A percentile compares a stretch with the other conserved stretches of the same genome.
Conservation (phyloP, 345 rosid species). For the Moricandia arvensis region DNA sequence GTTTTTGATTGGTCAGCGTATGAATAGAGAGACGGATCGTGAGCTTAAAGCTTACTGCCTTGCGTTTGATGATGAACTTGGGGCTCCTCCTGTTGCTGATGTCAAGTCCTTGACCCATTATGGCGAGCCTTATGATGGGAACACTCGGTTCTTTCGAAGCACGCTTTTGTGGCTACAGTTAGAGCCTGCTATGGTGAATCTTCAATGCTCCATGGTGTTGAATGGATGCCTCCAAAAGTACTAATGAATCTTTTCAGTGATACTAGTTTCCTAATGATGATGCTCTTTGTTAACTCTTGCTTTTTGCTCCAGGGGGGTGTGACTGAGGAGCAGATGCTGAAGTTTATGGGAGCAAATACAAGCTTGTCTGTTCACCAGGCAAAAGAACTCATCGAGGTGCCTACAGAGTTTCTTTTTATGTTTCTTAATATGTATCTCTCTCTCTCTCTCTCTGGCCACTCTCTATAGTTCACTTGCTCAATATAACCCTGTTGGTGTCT, state of each 20-base stretch:
- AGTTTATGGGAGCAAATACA: conserved; percentile 94
- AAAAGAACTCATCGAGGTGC: conserved; percentile 89
- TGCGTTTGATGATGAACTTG: conserved; percentile 91
- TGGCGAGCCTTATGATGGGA: conserved; percentile 99
- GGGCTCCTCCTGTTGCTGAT: conserved; percentile 80
- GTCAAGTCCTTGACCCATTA: conserved; percentile 93
- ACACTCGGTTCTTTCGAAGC: conserved; percentile 85
- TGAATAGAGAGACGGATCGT: conserved; percentile 93
- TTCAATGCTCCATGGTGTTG: conserved; percentile 93
- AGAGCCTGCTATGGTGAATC: conserved; percentile 96
- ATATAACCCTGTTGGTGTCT: conserved; percentile 25
- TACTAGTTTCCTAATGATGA: not conserved
- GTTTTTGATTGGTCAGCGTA: conserved; percentile 92
- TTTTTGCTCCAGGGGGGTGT: conserved; percentile 64
- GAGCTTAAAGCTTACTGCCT: conserved; percentile 98
- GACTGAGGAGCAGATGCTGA: conserved; percentile 96
- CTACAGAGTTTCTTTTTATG: conserved; percentile 11
- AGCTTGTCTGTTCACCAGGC: conserved; percentile 64
- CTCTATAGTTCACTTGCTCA: not conserved
- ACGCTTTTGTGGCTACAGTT: conserved; percentile 90
- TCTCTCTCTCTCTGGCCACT: not conserved
- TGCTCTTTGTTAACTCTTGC: not conserved
- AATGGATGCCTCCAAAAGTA: conserved; percentile 99
- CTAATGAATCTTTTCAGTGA: conserved; percentile 1
- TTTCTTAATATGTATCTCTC: too few species aligned